Percentiles rank a stretch among this genome's conserved stretches.
Evolutionary conservation across 176 grass and related monocot species (phyloP).

Genomic region (Neostapfia colusana): DNA sequence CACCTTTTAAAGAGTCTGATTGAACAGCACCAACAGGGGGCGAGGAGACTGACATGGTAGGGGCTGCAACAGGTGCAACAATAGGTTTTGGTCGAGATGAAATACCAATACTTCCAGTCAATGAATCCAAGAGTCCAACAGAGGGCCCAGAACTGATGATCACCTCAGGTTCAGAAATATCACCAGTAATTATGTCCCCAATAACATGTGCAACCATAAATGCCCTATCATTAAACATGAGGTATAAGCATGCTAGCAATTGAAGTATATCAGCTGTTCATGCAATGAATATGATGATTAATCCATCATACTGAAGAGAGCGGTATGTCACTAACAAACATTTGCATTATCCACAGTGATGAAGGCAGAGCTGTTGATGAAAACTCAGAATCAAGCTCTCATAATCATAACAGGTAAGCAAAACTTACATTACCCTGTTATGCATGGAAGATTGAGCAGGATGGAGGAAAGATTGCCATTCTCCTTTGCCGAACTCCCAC

Average conservation of each 20-base stretch:
- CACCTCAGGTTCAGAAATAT: slow-evolving; percentile 73
- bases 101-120: slow-evolving; percentile 96
- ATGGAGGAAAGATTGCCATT: slow-evolving; percentile 70
- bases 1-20: slow-evolving; percentile 65
- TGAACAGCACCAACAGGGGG: slow-evolving; percentile 50
- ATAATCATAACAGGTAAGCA: slow-evolving; percentile 28
- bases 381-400: not conserved
- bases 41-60: slow-evolving; percentile 53
- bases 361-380: not conserved
- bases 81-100: slow-evolving; percentile 64
- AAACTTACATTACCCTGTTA: slow-evolving; percentile 99
- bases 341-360: not conserved
- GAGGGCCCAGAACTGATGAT: slow-evolving; percentile 56
- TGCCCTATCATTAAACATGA: slow-evolving; percentile 49
- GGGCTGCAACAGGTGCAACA: slow-evolving; percentile 65
- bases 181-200: slow-evolving; percentile 86
- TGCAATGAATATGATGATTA: not conserved
- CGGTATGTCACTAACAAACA: not conserved
- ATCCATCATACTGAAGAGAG: not conserved
- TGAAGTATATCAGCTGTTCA: not conserved
- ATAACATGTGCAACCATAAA: slow-evolving; percentile 87
- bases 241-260: not conserved
- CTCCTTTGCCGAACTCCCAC: slow-evolving; percentile 73
- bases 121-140: slow-evolving; percentile 89
- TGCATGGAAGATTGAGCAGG: slow-evolving; percentile 89